phyloP scores from a whole-genome alignment of 192 early-diverging fungal genomes.

The Podila epicladia region DNA sequence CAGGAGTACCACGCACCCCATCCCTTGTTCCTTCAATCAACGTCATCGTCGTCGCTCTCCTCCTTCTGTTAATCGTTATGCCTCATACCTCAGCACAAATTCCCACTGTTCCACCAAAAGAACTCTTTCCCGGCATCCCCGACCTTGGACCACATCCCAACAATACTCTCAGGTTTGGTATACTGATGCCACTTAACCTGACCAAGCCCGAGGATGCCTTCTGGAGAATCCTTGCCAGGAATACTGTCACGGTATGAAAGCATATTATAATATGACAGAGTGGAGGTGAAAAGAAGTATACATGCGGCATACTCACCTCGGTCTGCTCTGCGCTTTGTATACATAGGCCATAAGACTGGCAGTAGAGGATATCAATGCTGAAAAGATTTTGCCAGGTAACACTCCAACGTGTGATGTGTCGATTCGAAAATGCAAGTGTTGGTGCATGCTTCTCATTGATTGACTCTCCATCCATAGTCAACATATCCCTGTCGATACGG shows the following conservation, averaged over 20 bases:
- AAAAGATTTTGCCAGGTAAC: conserved; percentile 18
- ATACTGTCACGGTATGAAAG: conserved; percentile 1
- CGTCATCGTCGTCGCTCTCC: too few species aligned
- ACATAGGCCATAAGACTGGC: conserved; percentile 16
- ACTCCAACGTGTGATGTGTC: neutral
- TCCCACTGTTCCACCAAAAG: neutral
- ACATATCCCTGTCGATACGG: conserved; percentile 10
- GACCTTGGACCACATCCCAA: conserved; percentile 8
- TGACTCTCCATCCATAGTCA: neutral
- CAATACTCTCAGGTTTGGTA: conserved; percentile 5
- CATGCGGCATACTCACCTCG: neutral
- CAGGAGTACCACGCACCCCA: too few species aligned
- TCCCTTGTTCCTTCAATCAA: too few species aligned
- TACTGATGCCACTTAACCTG: conserved; percentile 5
- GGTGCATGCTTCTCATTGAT: neutral
- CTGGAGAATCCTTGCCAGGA: neutral
- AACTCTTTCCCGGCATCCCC: conserved; percentile 5
- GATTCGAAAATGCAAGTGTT: neutral
- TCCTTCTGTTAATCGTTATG: too few species aligned
- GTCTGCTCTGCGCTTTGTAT: neutral
- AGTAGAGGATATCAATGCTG: conserved; percentile 2
- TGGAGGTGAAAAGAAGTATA: neutral
- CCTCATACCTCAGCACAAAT: neutral
- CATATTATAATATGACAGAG: neutral
- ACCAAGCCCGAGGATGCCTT: neutral